Percentiles rank a stretch among this genome's conserved stretches.
Conservation (phyloP, 2,329 filamentous ascomycete species). For the Ilyonectria sp. region DNA sequence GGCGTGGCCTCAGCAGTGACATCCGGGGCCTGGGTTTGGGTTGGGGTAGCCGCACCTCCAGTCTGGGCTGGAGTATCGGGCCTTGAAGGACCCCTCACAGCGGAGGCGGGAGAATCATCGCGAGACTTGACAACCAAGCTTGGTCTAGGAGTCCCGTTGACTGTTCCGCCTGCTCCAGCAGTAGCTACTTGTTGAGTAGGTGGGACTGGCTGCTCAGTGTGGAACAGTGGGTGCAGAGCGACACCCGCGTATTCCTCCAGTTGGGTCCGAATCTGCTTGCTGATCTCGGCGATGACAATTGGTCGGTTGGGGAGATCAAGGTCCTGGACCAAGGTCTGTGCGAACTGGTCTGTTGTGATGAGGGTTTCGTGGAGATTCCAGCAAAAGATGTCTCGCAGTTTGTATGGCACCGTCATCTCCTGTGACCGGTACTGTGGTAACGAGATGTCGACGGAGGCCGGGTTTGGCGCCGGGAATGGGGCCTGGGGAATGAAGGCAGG, state of each 20-base stretch:
- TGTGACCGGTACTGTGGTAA: slow-evolving; percentile 84
- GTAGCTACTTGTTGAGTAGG: slow-evolving; percentile 40
- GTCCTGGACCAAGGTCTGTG: slow-evolving; percentile 90
- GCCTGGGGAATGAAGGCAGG: slow-evolving; percentile 80
- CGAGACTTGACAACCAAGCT: slow-evolving; percentile 52
- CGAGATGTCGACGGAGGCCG: slow-evolving; percentile 77
- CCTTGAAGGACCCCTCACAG: slow-evolving; percentile 58
- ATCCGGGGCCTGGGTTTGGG: slow-evolving; percentile 60
- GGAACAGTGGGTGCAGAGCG: slow-evolving; percentile 92
- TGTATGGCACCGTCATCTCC: slow-evolving; percentile 86
- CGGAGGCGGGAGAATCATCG: slow-evolving; percentile 57
- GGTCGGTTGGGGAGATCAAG: slow-evolving; percentile 87
- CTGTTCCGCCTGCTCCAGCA: slow-evolving; percentile 31
- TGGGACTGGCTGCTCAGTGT: slow-evolving; percentile 65
- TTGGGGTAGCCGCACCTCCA: slow-evolving; percentile 65
- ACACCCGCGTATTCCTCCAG: slow-evolving; percentile 97
- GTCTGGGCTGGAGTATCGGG: slow-evolving; percentile 72
- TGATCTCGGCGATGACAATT: slow-evolving; percentile 82
- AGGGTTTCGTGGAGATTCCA: slow-evolving; percentile 98
- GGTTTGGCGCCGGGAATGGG: slow-evolving; percentile 75
- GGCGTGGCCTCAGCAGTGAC: slow-evolving; percentile 80
- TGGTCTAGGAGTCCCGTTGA: slow-evolving; percentile 50
- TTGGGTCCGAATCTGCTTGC: slow-evolving; percentile 94
- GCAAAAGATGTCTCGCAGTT: slow-evolving; percentile 94
- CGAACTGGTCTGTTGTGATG: slow-evolving; percentile 96